These are phyloP conservation scores for Penicillium argentinense DNA, from an alignment of 495 filamentous ascomycete genomes.

Conservation along the genomic window DNA sequence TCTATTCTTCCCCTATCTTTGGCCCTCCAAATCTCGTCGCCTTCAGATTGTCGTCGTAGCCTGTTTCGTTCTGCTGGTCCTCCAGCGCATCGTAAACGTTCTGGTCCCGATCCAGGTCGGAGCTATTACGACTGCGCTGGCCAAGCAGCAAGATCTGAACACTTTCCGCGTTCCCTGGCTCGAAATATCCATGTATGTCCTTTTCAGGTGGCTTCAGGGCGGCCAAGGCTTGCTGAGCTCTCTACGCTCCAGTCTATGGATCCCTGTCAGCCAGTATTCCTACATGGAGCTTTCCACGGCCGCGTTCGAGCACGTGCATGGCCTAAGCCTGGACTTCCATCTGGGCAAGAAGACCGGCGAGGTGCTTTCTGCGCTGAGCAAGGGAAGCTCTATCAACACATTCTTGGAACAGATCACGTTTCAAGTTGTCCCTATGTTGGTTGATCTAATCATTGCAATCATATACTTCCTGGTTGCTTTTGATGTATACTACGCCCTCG, in stretches of 20 bases:
- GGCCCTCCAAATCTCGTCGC: conserved; percentile 70
- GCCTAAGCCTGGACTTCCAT: conserved; percentile 93
- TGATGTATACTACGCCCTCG: conserved; percentile 89
- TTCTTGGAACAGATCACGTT: conserved; percentile 97
- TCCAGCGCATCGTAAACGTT: conserved; percentile 75
- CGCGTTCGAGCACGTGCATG: conserved; percentile 95
- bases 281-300: conserved; percentile 93
- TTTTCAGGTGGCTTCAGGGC: conserved; percentile 84
- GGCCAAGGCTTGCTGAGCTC: conserved; percentile 83
- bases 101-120: conserved; percentile 77
- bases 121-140: conserved; percentile 66
- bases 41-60: conserved; percentile 72
- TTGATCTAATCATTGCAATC: conserved; percentile 86
- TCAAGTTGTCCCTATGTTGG: conserved; percentile 89
- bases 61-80: conserved; percentile 71
- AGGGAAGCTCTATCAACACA: conserved; percentile 92
- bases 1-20: conserved; percentile 91
- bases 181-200: conserved; percentile 73
- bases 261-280: conserved; percentile 93
- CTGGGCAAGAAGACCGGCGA: conserved; percentile 96
- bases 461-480: conserved; percentile 78
- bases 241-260: conserved; percentile 80
- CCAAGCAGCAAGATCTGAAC: conserved; percentile 43
- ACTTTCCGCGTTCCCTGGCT: conserved; percentile 60
- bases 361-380: conserved; percentile 90